Conservation (phyloP, 495 filamentous ascomycete genomes). For the Beverwykella pulmonaria region DNA sequence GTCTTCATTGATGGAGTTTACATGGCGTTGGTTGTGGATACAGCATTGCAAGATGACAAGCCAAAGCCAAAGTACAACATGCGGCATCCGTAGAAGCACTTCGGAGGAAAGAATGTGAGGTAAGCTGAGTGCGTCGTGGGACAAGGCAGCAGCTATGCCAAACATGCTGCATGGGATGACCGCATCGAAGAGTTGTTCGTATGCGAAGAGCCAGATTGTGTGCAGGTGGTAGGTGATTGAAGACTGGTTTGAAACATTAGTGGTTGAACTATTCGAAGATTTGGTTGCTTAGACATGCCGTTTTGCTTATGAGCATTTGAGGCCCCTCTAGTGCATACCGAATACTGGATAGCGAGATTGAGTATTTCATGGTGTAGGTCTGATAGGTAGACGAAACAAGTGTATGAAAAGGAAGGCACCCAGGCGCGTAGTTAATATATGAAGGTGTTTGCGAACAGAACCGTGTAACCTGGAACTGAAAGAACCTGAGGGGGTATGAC, state of each 20-base stretch:
- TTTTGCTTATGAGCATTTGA: no score
- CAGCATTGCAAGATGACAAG: slow-evolving; percentile 50
- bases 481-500: no score
- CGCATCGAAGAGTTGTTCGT: slow-evolving; percentile 17
- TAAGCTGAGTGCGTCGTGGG: not conserved
- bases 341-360: no score
- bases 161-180: slow-evolving; percentile 27
- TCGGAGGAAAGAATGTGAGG: not conserved
- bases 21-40: slow-evolving; percentile 55
- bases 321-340: no score
- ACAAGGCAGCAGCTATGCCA: slow-evolving; percentile 20
- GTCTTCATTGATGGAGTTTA: slow-evolving; percentile 55
- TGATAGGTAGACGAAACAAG: no score
- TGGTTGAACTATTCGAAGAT: not conserved
- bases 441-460: no score
- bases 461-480: no score
- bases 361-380: no score
- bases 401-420: no score
- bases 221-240: slow-evolving; percentile 5
- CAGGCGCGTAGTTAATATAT: no score
- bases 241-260: not conserved
- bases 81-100: slow-evolving; percentile 3
- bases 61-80: slow-evolving; percentile 37
- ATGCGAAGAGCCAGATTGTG: slow-evolving; percentile 32
- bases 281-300: not conserved